Percentiles rank a stretch among this genome's conserved stretches.
Evolutionary conservation across 352 stramenopile species (phyloP).

Genomic region (Globisporangium middletonii): DNA sequence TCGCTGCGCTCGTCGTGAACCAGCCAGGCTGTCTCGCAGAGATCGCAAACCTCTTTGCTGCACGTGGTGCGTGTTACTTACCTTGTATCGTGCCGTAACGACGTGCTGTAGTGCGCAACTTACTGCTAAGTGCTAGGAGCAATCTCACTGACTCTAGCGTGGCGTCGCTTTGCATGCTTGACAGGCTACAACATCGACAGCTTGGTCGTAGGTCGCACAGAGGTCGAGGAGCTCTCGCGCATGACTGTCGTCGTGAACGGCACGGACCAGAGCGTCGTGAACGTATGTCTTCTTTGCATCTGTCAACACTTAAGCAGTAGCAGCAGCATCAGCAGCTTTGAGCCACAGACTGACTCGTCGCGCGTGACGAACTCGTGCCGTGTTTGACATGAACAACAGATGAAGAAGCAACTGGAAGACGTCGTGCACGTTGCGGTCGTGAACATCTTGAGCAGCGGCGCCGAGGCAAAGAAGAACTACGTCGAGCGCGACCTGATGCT

Average conservation of each 20-base stretch:
- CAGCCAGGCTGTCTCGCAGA: conserved; percentile 79
- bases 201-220: conserved; percentile 78
- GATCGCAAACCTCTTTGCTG: conserved; percentile 83
- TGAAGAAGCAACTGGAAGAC: conserved; percentile 87
- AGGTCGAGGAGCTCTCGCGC: conserved; percentile 79
- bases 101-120: too few species aligned
- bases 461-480: conserved; percentile 66
- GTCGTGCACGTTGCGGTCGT: conserved; percentile 84
- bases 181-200: conserved; percentile 84
- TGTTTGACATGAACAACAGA: conserved; percentile 23
- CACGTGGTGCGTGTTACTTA: conserved; percentile 39
- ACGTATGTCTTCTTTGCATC: conserved; percentile 27
- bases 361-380: conserved; percentile 6
- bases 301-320: neutral
- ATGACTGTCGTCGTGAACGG: conserved; percentile 85
- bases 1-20: conserved; percentile 81
- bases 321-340: neutral
- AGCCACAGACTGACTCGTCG: too few species aligned
- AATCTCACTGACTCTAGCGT: neutral
- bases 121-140: neutral
- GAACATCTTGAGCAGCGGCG: conserved; percentile 75
- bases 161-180: conserved; percentile 4
- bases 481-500: conserved; percentile 87
- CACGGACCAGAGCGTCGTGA: conserved; percentile 71
- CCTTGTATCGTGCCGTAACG: neutral